These are phyloP conservation scores for Colletotrichum graminicola DNA, from an alignment of 2,329 filamentous ascomycete species.

Conservation along the genomic window DNA sequence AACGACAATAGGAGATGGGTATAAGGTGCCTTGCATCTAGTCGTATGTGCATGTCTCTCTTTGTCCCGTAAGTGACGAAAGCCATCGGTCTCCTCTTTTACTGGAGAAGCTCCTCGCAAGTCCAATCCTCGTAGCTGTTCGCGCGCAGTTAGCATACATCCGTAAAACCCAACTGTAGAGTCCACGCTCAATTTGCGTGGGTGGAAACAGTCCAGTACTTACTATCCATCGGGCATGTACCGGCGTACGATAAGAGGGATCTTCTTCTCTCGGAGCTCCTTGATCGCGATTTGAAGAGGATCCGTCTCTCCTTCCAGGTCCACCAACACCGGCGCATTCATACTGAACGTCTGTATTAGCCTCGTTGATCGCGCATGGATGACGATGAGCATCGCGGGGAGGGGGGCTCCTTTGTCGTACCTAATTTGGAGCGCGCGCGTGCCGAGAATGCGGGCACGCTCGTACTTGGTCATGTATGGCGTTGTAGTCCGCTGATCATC, in stretches of 20 bases:
- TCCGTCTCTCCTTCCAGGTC: slow-evolving; percentile 98
- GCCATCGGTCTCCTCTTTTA: slow-evolving; percentile 46
- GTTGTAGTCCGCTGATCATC: slow-evolving; percentile 91
- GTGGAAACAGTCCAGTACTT: slow-evolving; percentile 57
- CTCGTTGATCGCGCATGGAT: slow-evolving; percentile 4
- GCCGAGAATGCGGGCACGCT: slow-evolving; percentile 91
- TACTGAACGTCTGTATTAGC: slow-evolving; percentile 65
- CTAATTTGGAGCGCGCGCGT: slow-evolving; percentile 96
- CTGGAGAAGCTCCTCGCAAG: slow-evolving; percentile 91
- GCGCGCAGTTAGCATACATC: slow-evolving; percentile 42
- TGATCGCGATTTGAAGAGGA: slow-evolving; percentile 96
- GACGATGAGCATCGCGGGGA: not conserved
- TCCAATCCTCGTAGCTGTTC: slow-evolving; percentile 96
- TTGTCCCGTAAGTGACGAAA: slow-evolving; percentile 15
- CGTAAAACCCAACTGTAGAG: no score
- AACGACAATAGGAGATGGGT: slow-evolving; percentile 39
- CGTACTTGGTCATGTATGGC: slow-evolving; percentile 99
- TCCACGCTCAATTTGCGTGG: slow-evolving; percentile 11
- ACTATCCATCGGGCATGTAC: slow-evolving; percentile 97
- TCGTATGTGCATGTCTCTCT: slow-evolving; percentile 29
- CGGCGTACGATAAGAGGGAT: slow-evolving; percentile 94
- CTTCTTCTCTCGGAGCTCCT: slow-evolving; percentile 98
- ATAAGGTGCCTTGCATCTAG: slow-evolving; percentile 40
- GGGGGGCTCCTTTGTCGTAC: slow-evolving; percentile 60
- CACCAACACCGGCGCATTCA: slow-evolving; percentile 97